phyloP scores from a whole-genome alignment of 768 basidiomycete species.

The Tulasnella sp. region DNA sequence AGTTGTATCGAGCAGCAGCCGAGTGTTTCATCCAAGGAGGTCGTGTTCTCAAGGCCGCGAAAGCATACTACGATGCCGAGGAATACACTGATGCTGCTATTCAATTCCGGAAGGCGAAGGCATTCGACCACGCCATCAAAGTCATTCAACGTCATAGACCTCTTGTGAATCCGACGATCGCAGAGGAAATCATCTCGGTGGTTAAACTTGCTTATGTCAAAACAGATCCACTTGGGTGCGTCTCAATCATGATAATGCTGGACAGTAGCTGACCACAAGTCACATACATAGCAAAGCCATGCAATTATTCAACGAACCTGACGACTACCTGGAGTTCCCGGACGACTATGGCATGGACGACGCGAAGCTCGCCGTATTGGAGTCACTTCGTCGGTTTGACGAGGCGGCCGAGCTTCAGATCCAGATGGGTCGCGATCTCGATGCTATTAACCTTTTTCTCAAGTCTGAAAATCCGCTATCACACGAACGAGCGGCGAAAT shows the following conservation, averaged over 20 bases:
- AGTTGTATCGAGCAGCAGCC: background rate
- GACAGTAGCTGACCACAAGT: slow-evolving; percentile 24
- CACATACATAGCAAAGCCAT: slow-evolving; percentile 33
- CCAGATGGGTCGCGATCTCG: no score
- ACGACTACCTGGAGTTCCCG: slow-evolving; percentile 47
- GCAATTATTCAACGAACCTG: slow-evolving; percentile 38
- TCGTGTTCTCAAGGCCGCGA: slow-evolving; percentile 7
- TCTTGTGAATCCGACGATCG: slow-evolving; percentile 29
- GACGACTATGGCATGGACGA: slow-evolving; percentile 45
- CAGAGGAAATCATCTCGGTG: slow-evolving; percentile 30
- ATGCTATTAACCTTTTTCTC: no score
- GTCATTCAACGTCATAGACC: slow-evolving; percentile 21
- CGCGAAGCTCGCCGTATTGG: no score
- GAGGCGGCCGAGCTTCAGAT: no score
- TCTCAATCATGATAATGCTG: slow-evolving; percentile 32
- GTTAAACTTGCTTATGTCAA: no score
- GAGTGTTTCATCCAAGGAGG: background rate
- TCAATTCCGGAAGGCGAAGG: slow-evolving; percentile 4
- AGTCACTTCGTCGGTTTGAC: no score
- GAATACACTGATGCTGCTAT: slow-evolving; percentile 16
- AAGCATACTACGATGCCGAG: background rate
- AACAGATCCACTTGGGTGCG: slow-evolving; percentile 38
- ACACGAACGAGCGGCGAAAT: no score
- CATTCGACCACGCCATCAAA: slow-evolving; percentile 7
- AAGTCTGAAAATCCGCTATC: no score